Percentiles rank a stretch among this genome's conserved stretches.
phyloP scores from a whole-genome alignment of 1,284 basidiomycete species.

The Malassezia obtusa region DNA sequence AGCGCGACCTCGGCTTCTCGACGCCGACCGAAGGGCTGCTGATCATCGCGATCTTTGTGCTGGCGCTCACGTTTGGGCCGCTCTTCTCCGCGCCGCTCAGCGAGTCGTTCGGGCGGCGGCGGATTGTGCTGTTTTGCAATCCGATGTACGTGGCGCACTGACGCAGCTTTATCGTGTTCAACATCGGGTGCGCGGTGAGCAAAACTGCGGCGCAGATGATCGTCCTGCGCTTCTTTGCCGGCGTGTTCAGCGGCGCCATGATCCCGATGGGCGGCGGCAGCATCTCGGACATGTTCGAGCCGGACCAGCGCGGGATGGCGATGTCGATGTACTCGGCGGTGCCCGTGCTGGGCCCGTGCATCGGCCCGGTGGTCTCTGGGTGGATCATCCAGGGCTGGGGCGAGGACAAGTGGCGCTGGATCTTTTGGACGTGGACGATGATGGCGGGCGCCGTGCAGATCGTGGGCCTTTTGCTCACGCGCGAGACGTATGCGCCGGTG shows the following conservation, averaged over 20 bases:
- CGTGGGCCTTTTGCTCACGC: conserved; percentile 56
- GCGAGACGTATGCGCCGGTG: conserved; percentile 61
- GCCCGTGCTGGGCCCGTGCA: conserved; percentile 24
- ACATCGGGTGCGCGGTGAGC: conserved; percentile 32
- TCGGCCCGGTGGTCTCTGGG: conserved; percentile 13
- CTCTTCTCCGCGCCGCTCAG: conserved; percentile 51
- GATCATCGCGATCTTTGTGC: conserved; percentile 34
- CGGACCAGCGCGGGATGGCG: conserved; percentile 51
- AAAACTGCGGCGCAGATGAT: conserved; percentile 23
- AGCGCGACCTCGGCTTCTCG: conserved; percentile 23
- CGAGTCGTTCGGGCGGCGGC: conserved; percentile 52
- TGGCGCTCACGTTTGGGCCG: conserved; percentile 34
- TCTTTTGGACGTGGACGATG: conserved; percentile 17
- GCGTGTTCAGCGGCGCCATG: conserved; percentile 43
- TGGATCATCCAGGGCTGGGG: conserved; percentile 19
- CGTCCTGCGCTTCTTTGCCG: conserved; percentile 30
- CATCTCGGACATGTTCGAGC: conserved; percentile 61
- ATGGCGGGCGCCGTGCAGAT: conserved; percentile 39
- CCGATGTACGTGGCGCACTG: conserved; percentile 18
- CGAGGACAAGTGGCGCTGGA: conserved; percentile 13
- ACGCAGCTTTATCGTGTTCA: conserved; percentile 30
- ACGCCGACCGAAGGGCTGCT: conserved; percentile 20
- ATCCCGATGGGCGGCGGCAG: conserved; percentile 54
- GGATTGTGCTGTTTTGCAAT: conserved; percentile 32
- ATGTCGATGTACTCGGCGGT: conserved; percentile 55